Percentiles rank a stretch among this genome's conserved stretches.
Evolutionary conservation across 106 monocot genomes (phyloP).

Genomic region (Alisma plantagoaquatica): DNA sequence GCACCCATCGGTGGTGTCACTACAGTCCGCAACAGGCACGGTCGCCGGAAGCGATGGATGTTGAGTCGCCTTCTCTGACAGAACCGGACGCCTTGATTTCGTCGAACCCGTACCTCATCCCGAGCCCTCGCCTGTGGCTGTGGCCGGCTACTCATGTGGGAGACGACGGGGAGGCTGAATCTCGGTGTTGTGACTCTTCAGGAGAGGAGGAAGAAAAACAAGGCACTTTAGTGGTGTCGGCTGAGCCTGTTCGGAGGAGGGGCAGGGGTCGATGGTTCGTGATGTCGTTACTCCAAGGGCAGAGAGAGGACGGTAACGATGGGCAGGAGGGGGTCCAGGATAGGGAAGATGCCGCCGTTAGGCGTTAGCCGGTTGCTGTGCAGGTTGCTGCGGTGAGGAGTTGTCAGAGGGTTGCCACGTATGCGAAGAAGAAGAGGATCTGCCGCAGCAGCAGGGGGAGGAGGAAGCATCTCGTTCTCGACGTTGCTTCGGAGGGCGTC

Average conservation of each 20-base stretch:
- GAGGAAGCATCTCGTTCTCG: constrained; percentile 19
- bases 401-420: constrained; percentile 5
- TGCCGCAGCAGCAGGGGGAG: too few species aligned
- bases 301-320: neutral
- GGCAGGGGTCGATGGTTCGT: constrained; percentile 25
- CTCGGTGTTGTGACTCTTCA: too few species aligned
- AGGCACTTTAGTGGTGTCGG: neutral
- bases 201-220: neutral
- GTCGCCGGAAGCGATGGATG: too few species aligned
- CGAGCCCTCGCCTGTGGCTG: neutral
- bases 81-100: too few species aligned
- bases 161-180: neutral
- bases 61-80: too few species aligned
- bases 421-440: constrained; percentile 10
- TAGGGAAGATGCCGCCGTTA: neutral
- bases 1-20: neutral
- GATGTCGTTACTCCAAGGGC: constrained; percentile 14
- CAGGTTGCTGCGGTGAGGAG: constrained; percentile 10
- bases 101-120: too few species aligned
- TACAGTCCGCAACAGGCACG: too few species aligned
- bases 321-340: constrained; percentile 7
- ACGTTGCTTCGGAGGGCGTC: constrained; percentile 17
- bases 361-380: constrained; percentile 12
- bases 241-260: neutral
- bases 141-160: neutral